Evolutionary conservation across 768 basidiomycete genomes (phyloP).

Genomic region (Dacryopinax spathularia): DNA sequence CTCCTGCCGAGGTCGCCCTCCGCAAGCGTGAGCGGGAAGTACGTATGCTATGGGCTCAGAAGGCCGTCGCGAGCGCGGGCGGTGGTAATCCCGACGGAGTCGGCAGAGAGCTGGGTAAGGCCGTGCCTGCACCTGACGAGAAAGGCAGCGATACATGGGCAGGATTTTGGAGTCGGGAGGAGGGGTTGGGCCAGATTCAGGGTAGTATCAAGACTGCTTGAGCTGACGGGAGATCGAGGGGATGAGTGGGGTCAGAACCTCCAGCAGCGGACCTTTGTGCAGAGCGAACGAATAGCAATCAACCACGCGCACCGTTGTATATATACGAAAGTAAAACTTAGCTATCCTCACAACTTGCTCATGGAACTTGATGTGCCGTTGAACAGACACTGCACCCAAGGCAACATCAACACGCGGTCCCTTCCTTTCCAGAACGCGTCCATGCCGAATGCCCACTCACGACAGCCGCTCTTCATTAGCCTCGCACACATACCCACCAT

Average conservation of each 20-base stretch:
- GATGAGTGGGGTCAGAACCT: no score
- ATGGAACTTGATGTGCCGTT: no score
- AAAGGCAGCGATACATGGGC: not conserved
- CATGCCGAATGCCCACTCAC: not conserved
- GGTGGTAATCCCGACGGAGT: not conserved
- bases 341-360: no score
- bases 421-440: no score
- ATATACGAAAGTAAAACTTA: no score
- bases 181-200: not conserved
- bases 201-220: not conserved
- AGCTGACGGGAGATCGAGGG: not conserved
- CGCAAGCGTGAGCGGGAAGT: conserved; percentile 43
- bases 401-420: no score
- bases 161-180: not conserved
- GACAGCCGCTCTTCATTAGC: not conserved
- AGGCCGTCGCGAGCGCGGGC: conserved; percentile 13
- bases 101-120: not conserved
- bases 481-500: conserved; percentile 20
- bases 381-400: no score
- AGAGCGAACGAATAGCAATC: no score
- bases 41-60: conserved; percentile 9
- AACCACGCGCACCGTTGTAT: no score
- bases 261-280: no score
- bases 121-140: not conserved
- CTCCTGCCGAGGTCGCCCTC: conserved; percentile 45